Evolutionary conservation across 2,329 filamentous ascomycete species (phyloP).

Genomic region (Monilinia polystroma): DNA sequence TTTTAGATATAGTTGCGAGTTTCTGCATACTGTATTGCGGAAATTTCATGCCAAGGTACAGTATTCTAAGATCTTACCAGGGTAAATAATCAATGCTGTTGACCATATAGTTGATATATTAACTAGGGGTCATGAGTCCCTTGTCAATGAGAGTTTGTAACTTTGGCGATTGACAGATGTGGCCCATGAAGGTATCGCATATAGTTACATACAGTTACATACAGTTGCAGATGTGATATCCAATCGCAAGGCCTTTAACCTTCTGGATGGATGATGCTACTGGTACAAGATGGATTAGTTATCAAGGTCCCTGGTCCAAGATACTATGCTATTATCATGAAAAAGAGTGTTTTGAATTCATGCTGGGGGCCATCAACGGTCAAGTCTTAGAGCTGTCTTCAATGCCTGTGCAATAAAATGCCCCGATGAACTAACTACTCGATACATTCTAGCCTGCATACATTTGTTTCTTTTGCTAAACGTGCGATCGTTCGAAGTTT

Average conservation of each 20-base stretch:
- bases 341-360: not conserved
- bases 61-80: not conserved
- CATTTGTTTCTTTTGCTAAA: slow-evolving; percentile 8
- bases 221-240: slow-evolving; percentile 2
- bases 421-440: slow-evolving; percentile 16
- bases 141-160: slow-evolving; percentile 1
- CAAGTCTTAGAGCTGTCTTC: not conserved
- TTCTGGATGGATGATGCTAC: not conserved
- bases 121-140: not conserved
- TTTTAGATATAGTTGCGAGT: slow-evolving; percentile 21
- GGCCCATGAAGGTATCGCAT: slow-evolving; percentile 2
- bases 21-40: not conserved
- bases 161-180: slow-evolving; percentile 12
- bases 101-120: not conserved
- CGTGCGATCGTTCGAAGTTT: slow-evolving; percentile 15
- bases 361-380: not conserved
- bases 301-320: not conserved
- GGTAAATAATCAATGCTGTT: not conserved
- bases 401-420: not conserved
- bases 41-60: not conserved
- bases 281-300: not conserved
- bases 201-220: not conserved
- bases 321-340: not conserved
- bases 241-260: slow-evolving; percentile 4
- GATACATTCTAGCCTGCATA: not conserved